Conservation (phyloP, 2,329 filamentous ascomycete species). For the Sporothrix schenckii region DNA sequence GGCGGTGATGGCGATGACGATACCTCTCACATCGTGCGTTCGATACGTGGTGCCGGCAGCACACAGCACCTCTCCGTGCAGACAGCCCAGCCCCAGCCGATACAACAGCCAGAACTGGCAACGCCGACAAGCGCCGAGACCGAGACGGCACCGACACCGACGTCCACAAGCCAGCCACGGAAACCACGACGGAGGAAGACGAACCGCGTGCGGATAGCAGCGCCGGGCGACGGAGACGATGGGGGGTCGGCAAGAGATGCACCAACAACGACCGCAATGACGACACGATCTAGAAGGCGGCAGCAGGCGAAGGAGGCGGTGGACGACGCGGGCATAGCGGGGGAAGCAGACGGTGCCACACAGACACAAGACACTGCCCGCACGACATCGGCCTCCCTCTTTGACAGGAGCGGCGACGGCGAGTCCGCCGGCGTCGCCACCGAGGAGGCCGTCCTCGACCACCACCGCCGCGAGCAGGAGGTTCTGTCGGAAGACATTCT, state of each 20-base stretch:
- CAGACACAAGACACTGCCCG: slow-evolving; percentile 29
- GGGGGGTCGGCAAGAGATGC: slow-evolving; percentile 22
- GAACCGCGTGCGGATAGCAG: slow-evolving; percentile 27
- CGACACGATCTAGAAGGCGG: slow-evolving; percentile 25
- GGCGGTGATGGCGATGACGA: slow-evolving; percentile 57
- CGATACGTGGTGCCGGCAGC: slow-evolving; percentile 47
- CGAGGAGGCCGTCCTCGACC: slow-evolving; percentile 72
- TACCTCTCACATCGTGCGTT: slow-evolving; percentile 53
- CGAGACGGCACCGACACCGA: neutral
- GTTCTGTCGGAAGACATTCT: slow-evolving; percentile 79
- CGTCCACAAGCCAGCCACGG: neutral
- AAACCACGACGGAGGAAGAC: slow-evolving; percentile 18
- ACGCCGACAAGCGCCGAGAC: neutral
- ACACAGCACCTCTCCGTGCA: neutral
- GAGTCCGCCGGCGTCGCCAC: slow-evolving; percentile 47
- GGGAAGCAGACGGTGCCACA: neutral
- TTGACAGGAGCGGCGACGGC: slow-evolving; percentile 34
- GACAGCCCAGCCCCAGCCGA: neutral
- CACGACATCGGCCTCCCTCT: slow-evolving; percentile 34
- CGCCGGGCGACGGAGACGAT: slow-evolving; percentile 1
- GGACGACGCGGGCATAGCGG: neutral
- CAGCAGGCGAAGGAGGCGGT: neutral
- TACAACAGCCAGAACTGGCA: neutral
- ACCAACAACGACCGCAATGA: slow-evolving; percentile 29
- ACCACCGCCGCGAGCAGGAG: slow-evolving; percentile 82